Conservation (phyloP, 352 stramenopile species). For the Globisporangium orthogonon region DNA sequence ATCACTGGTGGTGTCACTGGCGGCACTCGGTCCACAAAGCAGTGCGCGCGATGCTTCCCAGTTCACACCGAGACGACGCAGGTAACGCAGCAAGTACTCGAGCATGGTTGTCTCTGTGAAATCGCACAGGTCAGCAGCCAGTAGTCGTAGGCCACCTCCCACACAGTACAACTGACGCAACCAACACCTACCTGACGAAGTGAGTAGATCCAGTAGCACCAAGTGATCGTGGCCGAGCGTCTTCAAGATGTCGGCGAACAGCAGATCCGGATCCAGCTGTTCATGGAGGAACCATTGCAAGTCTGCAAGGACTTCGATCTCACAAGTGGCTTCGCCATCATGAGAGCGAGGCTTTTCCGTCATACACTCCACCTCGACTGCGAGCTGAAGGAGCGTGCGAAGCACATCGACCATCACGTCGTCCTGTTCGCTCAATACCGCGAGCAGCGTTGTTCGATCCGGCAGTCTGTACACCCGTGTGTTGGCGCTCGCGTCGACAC, state of each 20-base stretch:
- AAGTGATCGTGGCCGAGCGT: conserved; percentile 50
- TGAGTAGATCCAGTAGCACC: conserved; percentile 62
- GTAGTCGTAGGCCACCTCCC: not conserved
- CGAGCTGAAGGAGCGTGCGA: conserved; percentile 29
- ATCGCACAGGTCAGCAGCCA: not conserved
- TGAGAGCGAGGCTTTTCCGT: not conserved
- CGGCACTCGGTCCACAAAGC: conserved; percentile 7
- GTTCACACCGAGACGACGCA: conserved; percentile 23
- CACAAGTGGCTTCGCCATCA: not conserved
- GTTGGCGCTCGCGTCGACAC: too few relatives aligned
- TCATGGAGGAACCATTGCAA: conserved; percentile 8
- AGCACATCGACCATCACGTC: conserved; percentile 64
- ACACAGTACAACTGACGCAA: too few relatives aligned
- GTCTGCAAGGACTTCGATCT: not conserved
- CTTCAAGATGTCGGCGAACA: conserved; percentile 51
- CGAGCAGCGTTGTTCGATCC: conserved; percentile 29
- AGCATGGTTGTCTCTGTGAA: conserved; percentile 59
- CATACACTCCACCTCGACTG: not conserved
- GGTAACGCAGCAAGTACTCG: conserved; percentile 49
- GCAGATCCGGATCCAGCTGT: conserved; percentile 40
- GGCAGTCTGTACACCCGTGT: not conserved
- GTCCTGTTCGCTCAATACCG: conserved; percentile 58
- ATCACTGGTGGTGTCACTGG: too few relatives aligned
- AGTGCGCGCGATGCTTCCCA: conserved; percentile 25
- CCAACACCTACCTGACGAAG: conserved; percentile 45